Base-by-base conservation (phyloP, 2,329 filamentous ascomycete genomes). In the Chaetoscypha palmicola region DNA sequence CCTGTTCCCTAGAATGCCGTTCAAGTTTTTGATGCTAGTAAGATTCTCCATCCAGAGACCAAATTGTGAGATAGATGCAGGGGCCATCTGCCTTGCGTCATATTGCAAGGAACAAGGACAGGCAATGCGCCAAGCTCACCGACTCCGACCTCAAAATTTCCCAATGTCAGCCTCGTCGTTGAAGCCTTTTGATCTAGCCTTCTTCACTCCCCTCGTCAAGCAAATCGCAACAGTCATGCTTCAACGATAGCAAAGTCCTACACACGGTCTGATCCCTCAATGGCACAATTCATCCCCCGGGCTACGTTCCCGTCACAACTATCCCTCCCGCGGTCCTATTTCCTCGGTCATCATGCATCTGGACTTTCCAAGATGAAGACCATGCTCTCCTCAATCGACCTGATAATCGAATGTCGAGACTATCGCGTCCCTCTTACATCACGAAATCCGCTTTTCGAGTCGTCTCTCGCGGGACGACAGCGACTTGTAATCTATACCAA, bases 381-480 rank as follows among this genome's bases (percentile, higher is more conserved):
- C 30, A 74, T 86, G 61, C 76, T 98, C 38, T 79, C 81, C 21
- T 81, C 79, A 50, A 86, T 96, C 57, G 85, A 90, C 59, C 79
- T 97, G 33, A 79, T 98, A 42, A 78, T 98, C 60, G 92, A 98
- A 69, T 96, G 90, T 64, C 86, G 92, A 60, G 92, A 98, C 69
- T 89, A 89, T 62, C 83, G 92, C 37, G 81, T 95, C 0, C 92
- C 92, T 0, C 68, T 97, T 8, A 90, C 89, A 0, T 92, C 87
- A 2, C 80, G 87, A 54, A 98, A 98, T 61, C 91, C 90, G 0
- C 68, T 90, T 35, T 91, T 98, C 55, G 91, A 97, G 61, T 74
- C 81, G 50, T 76, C 79, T 23, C 70, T 97, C 34, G 78, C 79
- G 21, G 82, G 81, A 12, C 80, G 80, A 52, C 74, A 84, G 57